A percentile compares a stretch with the other conserved stretches of the same genome.
phyloP scores from a whole-genome alignment of 208 protist species.

The Leishmania tropica region DNA sequence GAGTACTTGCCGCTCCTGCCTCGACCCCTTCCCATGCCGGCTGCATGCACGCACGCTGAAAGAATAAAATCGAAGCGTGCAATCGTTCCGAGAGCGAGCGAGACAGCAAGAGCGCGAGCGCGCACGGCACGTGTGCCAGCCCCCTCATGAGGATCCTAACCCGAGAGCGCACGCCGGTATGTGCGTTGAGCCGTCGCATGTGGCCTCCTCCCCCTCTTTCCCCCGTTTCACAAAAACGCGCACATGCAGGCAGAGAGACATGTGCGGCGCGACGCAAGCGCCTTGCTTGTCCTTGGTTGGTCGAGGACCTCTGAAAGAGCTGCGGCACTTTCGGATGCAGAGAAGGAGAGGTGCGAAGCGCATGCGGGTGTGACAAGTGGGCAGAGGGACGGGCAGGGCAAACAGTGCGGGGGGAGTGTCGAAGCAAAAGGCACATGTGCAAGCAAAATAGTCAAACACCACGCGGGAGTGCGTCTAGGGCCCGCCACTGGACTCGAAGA shows the following conservation, averaged over 20 bases:
- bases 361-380: not conserved
- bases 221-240: not conserved
- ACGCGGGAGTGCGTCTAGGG: not conserved
- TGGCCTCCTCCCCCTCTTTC: not conserved
- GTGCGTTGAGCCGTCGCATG: not conserved
- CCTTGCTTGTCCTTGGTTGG: not conserved
- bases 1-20: not conserved
- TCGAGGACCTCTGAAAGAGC: not conserved
- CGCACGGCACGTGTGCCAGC: not conserved
- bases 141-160: not conserved
- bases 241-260: not conserved
- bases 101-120: not conserved
- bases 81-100: not conserved
- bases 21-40: not conserved
- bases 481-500: not conserved
- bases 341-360: not conserved
- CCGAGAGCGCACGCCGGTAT: not conserved
- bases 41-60: no score
- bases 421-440: not conserved
- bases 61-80: not conserved
- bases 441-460: not conserved
- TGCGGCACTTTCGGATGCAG: not conserved
- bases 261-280: not conserved
- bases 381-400: not conserved
- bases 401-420: not conserved